Percentiles rank a stretch among this genome's conserved stretches.
phyloP scores from a whole-genome alignment of 2,329 filamentous ascomycete species.

The Acrocalymma vagum region DNA sequence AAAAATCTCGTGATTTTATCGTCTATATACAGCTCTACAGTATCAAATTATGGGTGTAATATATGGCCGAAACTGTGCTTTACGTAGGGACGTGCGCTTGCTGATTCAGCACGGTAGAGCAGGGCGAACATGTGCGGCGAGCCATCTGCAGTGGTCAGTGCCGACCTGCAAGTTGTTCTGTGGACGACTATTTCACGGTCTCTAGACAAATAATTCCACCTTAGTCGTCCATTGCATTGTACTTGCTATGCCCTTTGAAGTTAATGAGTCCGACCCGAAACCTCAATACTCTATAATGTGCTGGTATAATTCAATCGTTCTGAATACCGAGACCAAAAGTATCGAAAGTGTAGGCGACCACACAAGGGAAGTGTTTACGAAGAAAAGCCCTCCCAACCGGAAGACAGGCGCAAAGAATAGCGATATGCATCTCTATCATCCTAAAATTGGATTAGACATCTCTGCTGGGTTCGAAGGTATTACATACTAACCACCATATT shows the following conservation, averaged over 20 bases:
- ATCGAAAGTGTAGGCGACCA: conserved; percentile 7
- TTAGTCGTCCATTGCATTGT: no score
- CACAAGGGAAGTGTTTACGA: conserved; percentile 7
- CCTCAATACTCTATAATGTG: conserved; percentile 7
- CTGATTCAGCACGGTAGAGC: no score
- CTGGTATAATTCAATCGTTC: conserved; percentile 4
- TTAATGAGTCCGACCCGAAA: conserved; percentile 3
- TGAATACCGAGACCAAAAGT: conserved; percentile 3
- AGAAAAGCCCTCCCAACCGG: conserved; percentile 8
- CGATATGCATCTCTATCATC: conserved; percentile 9
- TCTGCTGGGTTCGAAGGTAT: neutral
- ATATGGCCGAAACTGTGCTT: no score
- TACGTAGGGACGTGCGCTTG: no score
- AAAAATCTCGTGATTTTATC: no score
- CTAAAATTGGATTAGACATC: conserved; percentile 7
- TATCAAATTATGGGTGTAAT: no score
- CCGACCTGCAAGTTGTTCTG: no score
- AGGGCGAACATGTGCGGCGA: no score
- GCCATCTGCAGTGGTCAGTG: no score
- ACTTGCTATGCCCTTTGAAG: conserved; percentile 4
- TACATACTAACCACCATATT: conserved; percentile 10
- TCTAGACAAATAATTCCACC: no score
- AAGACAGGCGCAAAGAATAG: conserved; percentile 9
- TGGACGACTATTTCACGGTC: no score
- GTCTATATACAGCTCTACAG: no score